Evolutionary conservation across 306 rosid species (phyloP).

Genomic region (Quercus ilex): DNA sequence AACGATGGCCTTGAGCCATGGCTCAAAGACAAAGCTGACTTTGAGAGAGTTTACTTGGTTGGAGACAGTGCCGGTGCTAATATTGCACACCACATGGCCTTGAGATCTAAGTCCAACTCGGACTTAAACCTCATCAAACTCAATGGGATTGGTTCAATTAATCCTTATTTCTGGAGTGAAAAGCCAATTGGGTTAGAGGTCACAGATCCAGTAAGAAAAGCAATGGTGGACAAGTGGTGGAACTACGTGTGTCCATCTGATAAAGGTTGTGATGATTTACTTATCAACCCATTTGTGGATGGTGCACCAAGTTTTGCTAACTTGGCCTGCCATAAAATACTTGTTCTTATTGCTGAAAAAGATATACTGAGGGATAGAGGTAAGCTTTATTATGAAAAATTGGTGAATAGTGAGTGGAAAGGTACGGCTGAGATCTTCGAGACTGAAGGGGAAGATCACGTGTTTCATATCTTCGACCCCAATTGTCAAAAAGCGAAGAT

Average conservation of each 20-base stretch:
- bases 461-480: conserved; percentile 60
- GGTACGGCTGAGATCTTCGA: conserved; percentile 53
- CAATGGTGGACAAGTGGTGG: conserved; percentile 89
- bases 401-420: conserved; percentile 52
- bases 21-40: conserved; percentile 51
- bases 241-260: conserved; percentile 69
- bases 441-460: conserved; percentile 65
- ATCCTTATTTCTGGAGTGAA: conserved; percentile 88
- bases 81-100: conserved; percentile 60
- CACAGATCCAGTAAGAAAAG: conserved; percentile 35
- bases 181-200: conserved; percentile 60
- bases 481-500: conserved; percentile 41
- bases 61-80: conserved; percentile 93
- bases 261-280: conserved; percentile 56
- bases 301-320: conserved; percentile 57
- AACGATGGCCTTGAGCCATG: conserved; percentile 34
- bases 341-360: conserved; percentile 55
- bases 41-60: conserved; percentile 45
- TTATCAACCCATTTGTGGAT: conserved; percentile 70
- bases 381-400: conserved; percentile 49
- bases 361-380: conserved; percentile 84
- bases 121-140: conserved; percentile 28
- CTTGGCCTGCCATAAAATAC: conserved; percentile 41
- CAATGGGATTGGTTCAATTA: conserved; percentile 46
- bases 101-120: conserved; percentile 10